Conservation (phyloP, 176 grass and related monocot genomes). For the Olyra latifolia region DNA sequence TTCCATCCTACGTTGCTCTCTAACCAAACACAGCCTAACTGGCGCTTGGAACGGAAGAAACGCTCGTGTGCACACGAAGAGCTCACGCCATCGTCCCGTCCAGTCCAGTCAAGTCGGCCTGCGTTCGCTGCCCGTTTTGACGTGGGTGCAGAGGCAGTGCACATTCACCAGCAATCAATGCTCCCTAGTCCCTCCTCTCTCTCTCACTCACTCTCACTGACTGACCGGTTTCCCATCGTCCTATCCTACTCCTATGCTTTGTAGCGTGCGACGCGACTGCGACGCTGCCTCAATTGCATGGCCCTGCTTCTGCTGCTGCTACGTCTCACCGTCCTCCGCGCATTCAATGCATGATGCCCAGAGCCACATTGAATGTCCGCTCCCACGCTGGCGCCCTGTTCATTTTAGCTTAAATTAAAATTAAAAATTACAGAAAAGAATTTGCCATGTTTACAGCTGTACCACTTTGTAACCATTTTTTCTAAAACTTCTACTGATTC, state of each 20-base stretch:
- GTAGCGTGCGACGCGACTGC: neutral
- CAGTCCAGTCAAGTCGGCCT: neutral
- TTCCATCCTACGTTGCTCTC: too few species aligned
- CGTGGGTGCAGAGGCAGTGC: slow-evolving; percentile 41
- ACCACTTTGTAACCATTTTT: too few species aligned
- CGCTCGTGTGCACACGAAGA: neutral
- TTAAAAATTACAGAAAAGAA: too few species aligned
- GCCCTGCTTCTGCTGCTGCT: neutral
- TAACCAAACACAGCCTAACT: too few species aligned
- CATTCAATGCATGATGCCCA: slow-evolving; percentile 42
- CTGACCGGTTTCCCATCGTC: neutral
- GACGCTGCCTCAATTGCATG: neutral
- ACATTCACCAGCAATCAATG: slow-evolving; percentile 36
- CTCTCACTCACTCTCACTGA: neutral
- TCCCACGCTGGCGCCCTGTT: neutral
- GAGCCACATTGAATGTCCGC: slow-evolving; percentile 19
- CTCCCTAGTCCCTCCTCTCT: neutral
- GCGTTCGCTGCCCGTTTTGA: neutral
- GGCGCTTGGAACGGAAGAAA: too few species aligned
- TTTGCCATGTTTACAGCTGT: too few species aligned
- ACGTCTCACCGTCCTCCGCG: neutral
- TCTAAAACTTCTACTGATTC: too few species aligned
- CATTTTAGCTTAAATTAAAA: too few species aligned
- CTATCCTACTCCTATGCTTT: neutral
- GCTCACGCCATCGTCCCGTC: neutral